These are phyloP conservation scores for Corylus americana DNA, from an alignment of 306 rosid genomes.

Conservation along the genomic window DNA sequence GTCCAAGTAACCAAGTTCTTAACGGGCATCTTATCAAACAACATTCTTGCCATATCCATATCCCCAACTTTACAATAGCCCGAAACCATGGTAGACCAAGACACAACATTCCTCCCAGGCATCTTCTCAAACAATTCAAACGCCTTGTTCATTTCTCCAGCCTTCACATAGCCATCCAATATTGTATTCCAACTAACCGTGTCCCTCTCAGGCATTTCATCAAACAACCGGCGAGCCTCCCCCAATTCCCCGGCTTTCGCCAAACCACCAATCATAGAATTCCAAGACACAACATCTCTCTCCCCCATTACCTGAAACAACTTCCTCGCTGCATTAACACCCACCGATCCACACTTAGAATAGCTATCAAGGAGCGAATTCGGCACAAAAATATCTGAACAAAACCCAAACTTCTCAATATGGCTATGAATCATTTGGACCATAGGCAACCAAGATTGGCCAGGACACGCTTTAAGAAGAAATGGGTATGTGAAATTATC, in stretches of 20 bases:
- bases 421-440: slow-evolving; percentile 67
- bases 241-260: slow-evolving; percentile 43
- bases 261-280: slow-evolving; percentile 66
- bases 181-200: slow-evolving; percentile 82
- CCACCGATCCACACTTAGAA: slow-evolving; percentile 58
- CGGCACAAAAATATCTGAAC: slow-evolving; percentile 62
- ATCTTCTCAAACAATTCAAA: slow-evolving; percentile 63
- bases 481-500: slow-evolving; percentile 67
- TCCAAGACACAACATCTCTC: slow-evolving; percentile 68
- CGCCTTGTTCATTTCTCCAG: slow-evolving; percentile 61
- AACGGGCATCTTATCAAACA: slow-evolving; percentile 69
- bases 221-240: slow-evolving; percentile 59
- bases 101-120: slow-evolving; percentile 71
- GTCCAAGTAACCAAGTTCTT: slow-evolving; percentile 82
- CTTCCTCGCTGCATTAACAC: slow-evolving; percentile 47
- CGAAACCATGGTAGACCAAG: slow-evolving; percentile 73
- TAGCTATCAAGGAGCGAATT: slow-evolving; percentile 64
- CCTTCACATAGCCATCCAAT: slow-evolving; percentile 67
- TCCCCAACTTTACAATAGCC: slow-evolving; percentile 70
- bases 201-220: slow-evolving; percentile 76
- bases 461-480: slow-evolving; percentile 54
- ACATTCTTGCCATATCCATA: slow-evolving; percentile 71
- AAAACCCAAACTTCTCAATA: slow-evolving; percentile 60
- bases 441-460: slow-evolving; percentile 38
- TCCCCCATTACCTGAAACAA: slow-evolving; percentile 54